These are phyloP conservation scores for Limtongia smithiae DNA, from an alignment of 805 yeast genomes.

Conservation along the genomic window DNA sequence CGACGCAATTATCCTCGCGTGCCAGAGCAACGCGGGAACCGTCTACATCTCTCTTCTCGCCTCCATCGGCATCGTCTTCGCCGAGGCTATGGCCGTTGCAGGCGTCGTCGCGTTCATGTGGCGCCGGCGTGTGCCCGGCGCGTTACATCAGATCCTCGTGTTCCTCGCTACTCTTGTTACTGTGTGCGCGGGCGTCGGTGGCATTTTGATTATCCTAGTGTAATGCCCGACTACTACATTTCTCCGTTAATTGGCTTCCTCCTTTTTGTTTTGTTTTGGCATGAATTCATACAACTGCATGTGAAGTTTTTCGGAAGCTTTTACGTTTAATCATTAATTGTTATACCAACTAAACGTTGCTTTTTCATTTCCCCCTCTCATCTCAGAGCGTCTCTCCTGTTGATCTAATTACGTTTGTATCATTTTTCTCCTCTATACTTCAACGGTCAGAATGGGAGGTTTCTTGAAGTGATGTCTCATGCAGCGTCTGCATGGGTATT, in stretches of 20 bases:
- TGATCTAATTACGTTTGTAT: too few relatives aligned
- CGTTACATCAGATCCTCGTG: constrained; percentile 45
- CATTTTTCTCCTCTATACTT: too few relatives aligned
- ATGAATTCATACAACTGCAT: too few relatives aligned
- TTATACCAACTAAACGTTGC: too few relatives aligned
- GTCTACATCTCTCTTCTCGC: constrained; percentile 36
- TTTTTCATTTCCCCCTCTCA: too few relatives aligned
- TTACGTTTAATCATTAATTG: too few relatives aligned
- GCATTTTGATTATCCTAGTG: constrained; percentile 33
- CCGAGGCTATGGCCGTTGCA: constrained; percentile 44
- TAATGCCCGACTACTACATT: neutral
- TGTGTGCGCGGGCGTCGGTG: constrained; percentile 45
- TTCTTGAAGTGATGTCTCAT: too few relatives aligned
- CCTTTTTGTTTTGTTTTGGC: neutral
- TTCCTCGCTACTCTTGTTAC: constrained; percentile 43
- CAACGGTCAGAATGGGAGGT: too few relatives aligned
- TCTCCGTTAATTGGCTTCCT: neutral
- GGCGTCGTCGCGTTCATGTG: constrained; percentile 47
- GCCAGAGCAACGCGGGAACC: constrained; percentile 32
- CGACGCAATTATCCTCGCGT: constrained; percentile 42
- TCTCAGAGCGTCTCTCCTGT: too few relatives aligned
- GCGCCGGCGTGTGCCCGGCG: constrained; percentile 40
- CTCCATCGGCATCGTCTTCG: constrained; percentile 42
- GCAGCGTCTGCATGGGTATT: too few relatives aligned
- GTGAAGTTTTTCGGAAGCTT: too few relatives aligned